Conservation (phyloP, 176 grass and related monocot species). For the Tillandsia leiboldiana region DNA sequence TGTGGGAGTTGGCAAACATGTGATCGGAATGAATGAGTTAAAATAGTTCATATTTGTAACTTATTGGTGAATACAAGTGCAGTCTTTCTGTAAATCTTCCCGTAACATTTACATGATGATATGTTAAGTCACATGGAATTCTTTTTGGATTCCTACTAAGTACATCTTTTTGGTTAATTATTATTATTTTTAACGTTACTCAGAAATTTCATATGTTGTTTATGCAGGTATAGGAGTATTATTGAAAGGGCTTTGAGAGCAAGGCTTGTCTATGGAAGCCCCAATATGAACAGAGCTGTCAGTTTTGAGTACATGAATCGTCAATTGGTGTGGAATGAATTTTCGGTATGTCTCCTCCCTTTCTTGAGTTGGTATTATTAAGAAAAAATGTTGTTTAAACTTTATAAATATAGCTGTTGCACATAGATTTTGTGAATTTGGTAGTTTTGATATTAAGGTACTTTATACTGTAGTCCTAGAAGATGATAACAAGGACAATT, state of each 20-base stretch:
- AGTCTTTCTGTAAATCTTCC: too few species aligned
- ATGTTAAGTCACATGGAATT: too few species aligned
- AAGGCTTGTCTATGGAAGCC: slow-evolving; percentile 85
- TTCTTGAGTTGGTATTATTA: not conserved
- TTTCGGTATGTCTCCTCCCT: slow-evolving; percentile 62
- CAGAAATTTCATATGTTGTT: slow-evolving; percentile 26
- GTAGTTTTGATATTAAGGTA: too few species aligned
- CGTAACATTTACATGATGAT: too few species aligned
- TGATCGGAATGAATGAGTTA: too few species aligned
- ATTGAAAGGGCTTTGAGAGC: slow-evolving; percentile 89
- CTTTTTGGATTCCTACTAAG: not conserved
- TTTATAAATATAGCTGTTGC: not conserved
- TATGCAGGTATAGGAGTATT: slow-evolving; percentile 82
- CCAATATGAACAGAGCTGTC: slow-evolving; percentile 97
- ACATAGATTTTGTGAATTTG: not conserved
- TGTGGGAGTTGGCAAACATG: too few species aligned
- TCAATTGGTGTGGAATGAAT: slow-evolving; percentile 98
- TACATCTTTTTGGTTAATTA: slow-evolving; percentile 1
- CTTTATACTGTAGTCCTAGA: too few species aligned
- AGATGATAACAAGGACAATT: too few species aligned
- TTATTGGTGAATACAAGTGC: too few species aligned
- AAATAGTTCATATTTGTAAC: too few species aligned
- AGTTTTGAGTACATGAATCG: slow-evolving; percentile 99
- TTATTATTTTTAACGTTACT: not conserved
- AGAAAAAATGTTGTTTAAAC: too few species aligned